phyloP scores from a whole-genome alignment of 2,329 filamentous ascomycete species.

The Penicillium sp. region DNA sequence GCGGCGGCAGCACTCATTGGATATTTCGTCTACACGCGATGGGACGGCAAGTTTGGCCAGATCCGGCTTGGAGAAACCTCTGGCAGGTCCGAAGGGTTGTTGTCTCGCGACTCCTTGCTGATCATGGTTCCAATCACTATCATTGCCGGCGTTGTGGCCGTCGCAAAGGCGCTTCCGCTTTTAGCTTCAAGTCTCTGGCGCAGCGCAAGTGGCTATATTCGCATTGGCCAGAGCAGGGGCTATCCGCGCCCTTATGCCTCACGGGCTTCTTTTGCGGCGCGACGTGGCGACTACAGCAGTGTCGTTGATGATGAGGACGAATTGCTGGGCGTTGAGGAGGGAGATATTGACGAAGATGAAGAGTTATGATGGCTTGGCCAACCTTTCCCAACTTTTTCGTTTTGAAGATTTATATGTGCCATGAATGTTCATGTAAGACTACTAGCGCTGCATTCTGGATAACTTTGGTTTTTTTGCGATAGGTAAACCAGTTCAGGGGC shows the following conservation, averaged over 20 bases:
- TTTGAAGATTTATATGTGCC: constrained; percentile 11
- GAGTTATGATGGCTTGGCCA: constrained; percentile 34
- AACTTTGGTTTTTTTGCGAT: not conserved
- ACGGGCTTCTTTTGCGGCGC: constrained; percentile 84
- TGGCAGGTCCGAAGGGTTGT: constrained; percentile 41
- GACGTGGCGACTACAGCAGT: constrained; percentile 82
- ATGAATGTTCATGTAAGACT: constrained; percentile 6
- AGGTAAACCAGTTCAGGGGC: not conserved
- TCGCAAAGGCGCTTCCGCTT: constrained; percentile 73
- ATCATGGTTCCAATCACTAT: constrained; percentile 80
- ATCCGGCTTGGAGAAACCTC: constrained; percentile 79
- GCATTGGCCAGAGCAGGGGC: constrained; percentile 50
- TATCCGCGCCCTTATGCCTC: constrained; percentile 78
- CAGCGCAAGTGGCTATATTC: constrained; percentile 58
- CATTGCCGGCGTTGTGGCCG: constrained; percentile 81
- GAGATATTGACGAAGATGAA: constrained; percentile 88
- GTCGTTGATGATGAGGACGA: constrained; percentile 96
- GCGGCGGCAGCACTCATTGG: constrained; percentile 72
- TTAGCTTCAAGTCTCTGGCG: constrained; percentile 76
- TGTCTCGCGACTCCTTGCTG: constrained; percentile 76
- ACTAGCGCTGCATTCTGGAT: constrained; percentile 8
- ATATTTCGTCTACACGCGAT: constrained; percentile 84
- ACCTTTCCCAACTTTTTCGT: not conserved
- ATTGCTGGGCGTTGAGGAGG: constrained; percentile 81
- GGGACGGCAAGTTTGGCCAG: constrained; percentile 88